Conservation (phyloP, 1,284 basidiomycete genomes). For the Leccinum holopus region DNA sequence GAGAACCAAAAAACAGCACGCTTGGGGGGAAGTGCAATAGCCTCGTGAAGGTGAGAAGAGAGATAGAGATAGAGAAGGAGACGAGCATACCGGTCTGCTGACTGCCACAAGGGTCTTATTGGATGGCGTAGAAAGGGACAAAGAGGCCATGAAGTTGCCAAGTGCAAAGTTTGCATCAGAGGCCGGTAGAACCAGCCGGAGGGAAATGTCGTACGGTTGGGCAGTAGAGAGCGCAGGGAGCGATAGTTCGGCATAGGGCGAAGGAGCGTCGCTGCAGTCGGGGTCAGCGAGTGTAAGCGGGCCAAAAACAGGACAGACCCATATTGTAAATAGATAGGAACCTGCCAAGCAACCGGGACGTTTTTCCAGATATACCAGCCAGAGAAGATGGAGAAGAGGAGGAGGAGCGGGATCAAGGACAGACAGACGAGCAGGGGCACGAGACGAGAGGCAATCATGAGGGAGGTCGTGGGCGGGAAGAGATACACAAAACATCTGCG, state of each 20-base stretch:
- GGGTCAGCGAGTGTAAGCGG: slow-evolving; percentile 8
- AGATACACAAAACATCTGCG: slow-evolving; percentile 15
- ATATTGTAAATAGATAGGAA: slow-evolving; percentile 68
- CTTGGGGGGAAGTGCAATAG: slow-evolving; percentile 50
- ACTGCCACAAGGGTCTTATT: slow-evolving; percentile 60
- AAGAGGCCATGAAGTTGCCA: slow-evolving; percentile 76
- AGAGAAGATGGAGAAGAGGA: slow-evolving; percentile 58
- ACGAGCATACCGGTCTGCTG: slow-evolving; percentile 61
- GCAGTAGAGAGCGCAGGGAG: slow-evolving; percentile 52
- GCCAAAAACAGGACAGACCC: slow-evolving; percentile 49
- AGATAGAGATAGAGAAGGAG: not conserved
- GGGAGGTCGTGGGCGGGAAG: slow-evolving; percentile 50
- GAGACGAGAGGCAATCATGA: slow-evolving; percentile 49
- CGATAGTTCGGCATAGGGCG: slow-evolving; percentile 57
- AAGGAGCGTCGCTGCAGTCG: slow-evolving; percentile 51
- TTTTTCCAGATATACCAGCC: slow-evolving; percentile 72
- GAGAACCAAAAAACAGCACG: slow-evolving; percentile 36
- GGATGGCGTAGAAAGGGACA: slow-evolving; percentile 53
- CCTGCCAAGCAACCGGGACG: slow-evolving; percentile 65
- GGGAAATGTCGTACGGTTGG: slow-evolving; percentile 69
- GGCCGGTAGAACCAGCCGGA: slow-evolving; percentile 64
- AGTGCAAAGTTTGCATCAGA: slow-evolving; percentile 66
- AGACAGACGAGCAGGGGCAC: slow-evolving; percentile 61
- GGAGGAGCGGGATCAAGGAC: slow-evolving; percentile 58
- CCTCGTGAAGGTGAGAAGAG: slow-evolving; percentile 40